Evolutionary conservation across 257 asterid species (phyloP).

Genomic region (Solanum peruvianum): DNA sequence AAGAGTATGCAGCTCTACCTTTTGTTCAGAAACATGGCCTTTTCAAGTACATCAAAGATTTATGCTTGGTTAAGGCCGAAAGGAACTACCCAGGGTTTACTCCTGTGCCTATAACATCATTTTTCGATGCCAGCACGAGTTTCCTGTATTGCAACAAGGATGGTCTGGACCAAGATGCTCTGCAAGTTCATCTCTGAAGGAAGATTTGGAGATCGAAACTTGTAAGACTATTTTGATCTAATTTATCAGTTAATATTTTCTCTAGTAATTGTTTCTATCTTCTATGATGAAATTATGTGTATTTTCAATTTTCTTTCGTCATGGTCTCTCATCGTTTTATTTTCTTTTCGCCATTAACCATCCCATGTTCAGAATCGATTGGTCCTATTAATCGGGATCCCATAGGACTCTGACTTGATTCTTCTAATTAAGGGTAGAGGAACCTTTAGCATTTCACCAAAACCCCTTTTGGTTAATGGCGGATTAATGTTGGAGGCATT

Average conservation of each 20-base stretch:
- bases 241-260: background rate
- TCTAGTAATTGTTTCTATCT: background rate
- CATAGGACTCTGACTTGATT: background rate
- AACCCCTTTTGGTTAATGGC: background rate
- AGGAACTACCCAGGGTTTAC: slow-evolving; percentile 36
- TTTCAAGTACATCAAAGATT: slow-evolving; percentile 36
- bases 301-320: background rate
- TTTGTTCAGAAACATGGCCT: slow-evolving; percentile 22
- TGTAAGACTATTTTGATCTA: background rate
- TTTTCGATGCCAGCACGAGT: slow-evolving; percentile 24
- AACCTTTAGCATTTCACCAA: background rate
- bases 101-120: slow-evolving; percentile 32
- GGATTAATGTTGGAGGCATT: background rate
- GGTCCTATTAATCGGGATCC: background rate
- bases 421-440: background rate
- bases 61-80: slow-evolving; percentile 42
- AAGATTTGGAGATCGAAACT: background rate
- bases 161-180: slow-evolving; percentile 14
- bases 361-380: background rate
- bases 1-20: slow-evolving; percentile 46
- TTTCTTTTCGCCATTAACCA: background rate
- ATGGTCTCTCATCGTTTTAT: background rate
- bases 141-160: slow-evolving; percentile 38
- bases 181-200: background rate
- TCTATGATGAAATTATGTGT: background rate